These are phyloP conservation scores for Cicer chorassanicum DNA, from an alignment of 306 rosid genomes.

Conservation along the genomic window DNA sequence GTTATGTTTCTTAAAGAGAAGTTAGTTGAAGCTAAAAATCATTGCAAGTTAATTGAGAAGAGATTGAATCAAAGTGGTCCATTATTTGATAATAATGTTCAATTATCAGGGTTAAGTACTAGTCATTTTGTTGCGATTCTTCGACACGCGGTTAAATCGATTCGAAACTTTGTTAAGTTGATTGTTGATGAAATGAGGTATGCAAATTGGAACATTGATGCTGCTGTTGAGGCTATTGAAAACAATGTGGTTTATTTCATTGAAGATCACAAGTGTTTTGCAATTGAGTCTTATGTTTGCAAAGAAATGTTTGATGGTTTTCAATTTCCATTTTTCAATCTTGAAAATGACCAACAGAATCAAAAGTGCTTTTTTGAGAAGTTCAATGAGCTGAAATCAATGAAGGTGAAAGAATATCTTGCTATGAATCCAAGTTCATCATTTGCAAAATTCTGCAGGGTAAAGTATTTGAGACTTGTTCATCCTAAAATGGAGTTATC, in stretches of 20 bases:
- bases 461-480: constrained; percentile 67
- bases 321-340: constrained; percentile 65
- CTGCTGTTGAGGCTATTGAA: constrained; percentile 66
- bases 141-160: constrained; percentile 62
- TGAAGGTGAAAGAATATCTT: constrained; percentile 61
- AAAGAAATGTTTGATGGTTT: constrained; percentile 81
- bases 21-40: constrained; percentile 62
- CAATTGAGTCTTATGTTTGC: constrained; percentile 79
- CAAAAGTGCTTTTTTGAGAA: constrained; percentile 56
- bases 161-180: constrained; percentile 65
- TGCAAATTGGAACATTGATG: constrained; percentile 66
- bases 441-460: constrained; percentile 71
- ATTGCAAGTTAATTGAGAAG: constrained; percentile 67
- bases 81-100: constrained; percentile 53
- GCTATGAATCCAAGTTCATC: constrained; percentile 60
- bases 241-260: constrained; percentile 55
- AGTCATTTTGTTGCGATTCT: constrained; percentile 64
- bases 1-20: constrained; percentile 72
- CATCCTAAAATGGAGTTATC: constrained; percentile 86
- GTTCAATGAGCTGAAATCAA: constrained; percentile 70
- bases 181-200: constrained; percentile 72
- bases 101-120: constrained; percentile 62
- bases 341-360: constrained; percentile 43
- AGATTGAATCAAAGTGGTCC: constrained; percentile 72
- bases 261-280: constrained; percentile 79